These are phyloP conservation scores for Amaranthus tricolor DNA, from an alignment of 179 eudicot genomes.

Conservation along the genomic window DNA sequence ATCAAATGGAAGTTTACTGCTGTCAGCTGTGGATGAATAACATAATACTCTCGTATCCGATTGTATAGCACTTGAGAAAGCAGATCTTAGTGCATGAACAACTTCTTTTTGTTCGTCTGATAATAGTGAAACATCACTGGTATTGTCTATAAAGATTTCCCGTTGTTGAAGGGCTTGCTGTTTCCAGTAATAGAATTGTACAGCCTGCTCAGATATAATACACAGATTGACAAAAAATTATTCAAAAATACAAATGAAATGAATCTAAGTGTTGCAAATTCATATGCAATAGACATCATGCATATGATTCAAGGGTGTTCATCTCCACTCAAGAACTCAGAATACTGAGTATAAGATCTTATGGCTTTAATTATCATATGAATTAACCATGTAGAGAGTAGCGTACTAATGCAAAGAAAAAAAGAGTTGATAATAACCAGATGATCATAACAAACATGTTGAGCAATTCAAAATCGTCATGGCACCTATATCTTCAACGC, in stretches of 20 bases:
- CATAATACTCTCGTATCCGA: constrained; percentile 36
- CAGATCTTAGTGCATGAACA: constrained; percentile 29
- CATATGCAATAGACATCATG: background rate
- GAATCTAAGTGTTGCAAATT: background rate
- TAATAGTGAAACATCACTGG: constrained; percentile 26
- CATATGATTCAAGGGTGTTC: background rate
- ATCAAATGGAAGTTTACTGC: constrained; percentile 30
- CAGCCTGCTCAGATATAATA: constrained; percentile 43
- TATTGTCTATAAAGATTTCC: constrained; percentile 11
- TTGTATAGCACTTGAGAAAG: constrained; percentile 35
- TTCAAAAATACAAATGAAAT: background rate
- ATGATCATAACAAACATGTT: background rate
- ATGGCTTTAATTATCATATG: background rate
- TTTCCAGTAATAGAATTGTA: constrained; percentile 74
- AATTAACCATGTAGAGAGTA: background rate
- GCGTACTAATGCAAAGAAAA: background rate
- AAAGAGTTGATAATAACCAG: background rate
- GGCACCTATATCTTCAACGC: background rate
- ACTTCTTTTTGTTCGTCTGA: constrained; percentile 41
- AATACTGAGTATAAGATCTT: background rate
- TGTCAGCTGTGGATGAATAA: background rate
- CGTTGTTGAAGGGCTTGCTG: constrained; percentile 28
- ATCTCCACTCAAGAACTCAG: background rate
- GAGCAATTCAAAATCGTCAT: background rate
- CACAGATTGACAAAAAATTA: background rate